These are phyloP conservation scores for Diutina pseudorugosa DNA, from an alignment of 1,139 yeast genomes.

Conservation along the genomic window DNA sequence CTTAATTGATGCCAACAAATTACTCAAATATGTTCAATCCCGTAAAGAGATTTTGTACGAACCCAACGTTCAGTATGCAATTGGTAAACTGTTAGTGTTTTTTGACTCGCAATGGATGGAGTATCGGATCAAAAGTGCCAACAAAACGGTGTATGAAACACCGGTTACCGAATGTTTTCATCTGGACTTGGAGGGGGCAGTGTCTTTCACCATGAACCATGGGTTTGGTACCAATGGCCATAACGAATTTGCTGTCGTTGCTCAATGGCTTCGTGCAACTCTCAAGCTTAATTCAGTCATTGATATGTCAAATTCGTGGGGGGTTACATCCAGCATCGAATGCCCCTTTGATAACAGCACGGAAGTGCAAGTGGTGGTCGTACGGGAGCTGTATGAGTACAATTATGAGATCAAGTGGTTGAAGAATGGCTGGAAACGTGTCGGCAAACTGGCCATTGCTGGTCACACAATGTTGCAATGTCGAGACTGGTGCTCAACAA, in stretches of 20 bases:
- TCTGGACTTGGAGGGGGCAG: neutral
- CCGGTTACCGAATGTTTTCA: neutral
- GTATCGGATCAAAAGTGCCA: neutral
- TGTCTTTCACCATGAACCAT: neutral
- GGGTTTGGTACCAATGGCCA: neutral
- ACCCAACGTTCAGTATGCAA: neutral
- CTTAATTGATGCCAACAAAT: neutral
- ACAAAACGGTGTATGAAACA: neutral
- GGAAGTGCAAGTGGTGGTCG: neutral
- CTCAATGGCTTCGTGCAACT: neutral
- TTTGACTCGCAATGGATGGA: neutral
- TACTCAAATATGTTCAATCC: neutral
- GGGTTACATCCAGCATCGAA: neutral
- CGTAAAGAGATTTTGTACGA: neutral
- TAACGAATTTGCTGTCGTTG: neutral
- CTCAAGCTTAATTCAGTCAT: neutral
- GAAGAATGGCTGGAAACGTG: neutral
- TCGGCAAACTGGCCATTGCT: neutral
- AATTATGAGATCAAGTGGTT: neutral
- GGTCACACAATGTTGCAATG: neutral
- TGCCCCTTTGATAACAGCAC: neutral
- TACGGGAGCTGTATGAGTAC: neutral
- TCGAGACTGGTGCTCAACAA: neutral
- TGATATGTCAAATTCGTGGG: neutral
- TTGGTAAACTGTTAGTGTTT: neutral